Evolutionary conservation across 1,139 yeast genomes (phyloP).

Genomic region (Geotrichum fermentans): DNA sequence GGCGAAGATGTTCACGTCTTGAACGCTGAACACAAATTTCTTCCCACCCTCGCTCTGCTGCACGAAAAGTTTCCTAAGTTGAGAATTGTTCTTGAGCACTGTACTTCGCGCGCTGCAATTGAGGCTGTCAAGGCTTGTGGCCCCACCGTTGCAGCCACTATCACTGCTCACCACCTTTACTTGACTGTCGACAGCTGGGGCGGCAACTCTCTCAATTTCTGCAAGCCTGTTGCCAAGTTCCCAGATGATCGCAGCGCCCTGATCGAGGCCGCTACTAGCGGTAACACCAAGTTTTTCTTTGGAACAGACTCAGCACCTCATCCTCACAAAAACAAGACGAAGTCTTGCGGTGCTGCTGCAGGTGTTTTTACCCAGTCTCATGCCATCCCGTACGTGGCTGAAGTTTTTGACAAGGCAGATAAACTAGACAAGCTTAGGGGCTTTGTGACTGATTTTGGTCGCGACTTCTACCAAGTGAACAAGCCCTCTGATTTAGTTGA

Average conservation of each 20-base stretch:
- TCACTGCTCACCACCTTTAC: constrained; percentile 91
- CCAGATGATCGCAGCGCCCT: constrained; percentile 80
- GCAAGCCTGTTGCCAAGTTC: constrained; percentile 95
- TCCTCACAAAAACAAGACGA: constrained; percentile 70
- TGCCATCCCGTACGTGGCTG: constrained; percentile 79
- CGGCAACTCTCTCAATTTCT: constrained; percentile 87
- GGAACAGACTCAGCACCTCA: constrained; percentile 99
- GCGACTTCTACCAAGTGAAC: constrained; percentile 57
- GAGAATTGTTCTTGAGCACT: constrained; percentile 87
- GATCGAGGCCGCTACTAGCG: constrained; percentile 83
- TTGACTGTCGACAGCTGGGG: constrained; percentile 95
- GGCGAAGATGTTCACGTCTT: constrained; percentile 67
- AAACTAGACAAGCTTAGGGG: constrained; percentile 60
- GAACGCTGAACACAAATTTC: constrained; percentile 87
- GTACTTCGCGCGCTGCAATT: constrained; percentile 86
- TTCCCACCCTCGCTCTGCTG: constrained; percentile 82
- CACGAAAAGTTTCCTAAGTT: constrained; percentile 81
- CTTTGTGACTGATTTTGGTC: constrained; percentile 75
- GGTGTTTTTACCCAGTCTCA: constrained; percentile 91
- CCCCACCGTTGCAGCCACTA: constrained; percentile 76
- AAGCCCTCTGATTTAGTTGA: constrained; percentile 34
- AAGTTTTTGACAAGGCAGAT: constrained; percentile 66
- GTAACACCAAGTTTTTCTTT: constrained; percentile 87
- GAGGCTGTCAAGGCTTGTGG: constrained; percentile 71
- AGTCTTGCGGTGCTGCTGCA: constrained; percentile 84